phyloP scores from a whole-genome alignment of 495 filamentous ascomycete species.

The Hypoxylon fragiforme region DNA sequence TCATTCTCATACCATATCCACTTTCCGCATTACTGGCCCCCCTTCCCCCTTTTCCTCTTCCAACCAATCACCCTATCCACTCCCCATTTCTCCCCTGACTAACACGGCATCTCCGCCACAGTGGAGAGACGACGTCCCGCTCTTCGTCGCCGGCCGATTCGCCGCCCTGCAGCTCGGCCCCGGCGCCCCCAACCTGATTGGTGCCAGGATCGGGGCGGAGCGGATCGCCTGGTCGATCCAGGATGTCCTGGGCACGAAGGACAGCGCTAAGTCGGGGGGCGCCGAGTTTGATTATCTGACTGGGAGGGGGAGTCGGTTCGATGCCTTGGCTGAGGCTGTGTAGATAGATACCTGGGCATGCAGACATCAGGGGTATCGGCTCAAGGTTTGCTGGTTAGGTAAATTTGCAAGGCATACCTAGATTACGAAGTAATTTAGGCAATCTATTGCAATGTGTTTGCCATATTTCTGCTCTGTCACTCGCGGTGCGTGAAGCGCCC shows the following conservation, averaged over 20 bases:
- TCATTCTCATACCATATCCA: no score
- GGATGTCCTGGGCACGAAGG: conserved; percentile 43
- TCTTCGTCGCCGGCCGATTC: conserved; percentile 64
- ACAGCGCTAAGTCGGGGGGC: conserved; percentile 21
- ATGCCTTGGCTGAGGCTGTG: conserved; percentile 21
- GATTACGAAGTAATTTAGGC: no score
- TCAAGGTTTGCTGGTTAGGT: no score
- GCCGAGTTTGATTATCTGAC: conserved; percentile 37
- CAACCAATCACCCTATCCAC: not conserved
- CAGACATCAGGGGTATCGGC: no score
- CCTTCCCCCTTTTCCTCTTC: not conserved
- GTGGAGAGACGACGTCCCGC: conserved; percentile 62
- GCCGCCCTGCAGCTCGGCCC: conserved; percentile 62
- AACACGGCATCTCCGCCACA: no score
- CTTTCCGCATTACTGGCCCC: no score
- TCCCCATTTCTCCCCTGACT: no score
- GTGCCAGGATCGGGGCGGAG: conserved; percentile 65
- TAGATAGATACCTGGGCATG: no score
- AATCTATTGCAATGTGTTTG: no score
- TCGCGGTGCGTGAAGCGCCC: no score
- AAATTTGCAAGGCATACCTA: no score
- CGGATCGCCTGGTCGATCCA: conserved; percentile 63
- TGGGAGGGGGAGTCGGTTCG: conserved; percentile 34
- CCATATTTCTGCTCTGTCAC: no score
- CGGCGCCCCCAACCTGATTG: conserved; percentile 64